Base-by-base conservation (phyloP, 2,329 filamentous ascomycete genomes). In the Fusarium anguioides region DNA sequence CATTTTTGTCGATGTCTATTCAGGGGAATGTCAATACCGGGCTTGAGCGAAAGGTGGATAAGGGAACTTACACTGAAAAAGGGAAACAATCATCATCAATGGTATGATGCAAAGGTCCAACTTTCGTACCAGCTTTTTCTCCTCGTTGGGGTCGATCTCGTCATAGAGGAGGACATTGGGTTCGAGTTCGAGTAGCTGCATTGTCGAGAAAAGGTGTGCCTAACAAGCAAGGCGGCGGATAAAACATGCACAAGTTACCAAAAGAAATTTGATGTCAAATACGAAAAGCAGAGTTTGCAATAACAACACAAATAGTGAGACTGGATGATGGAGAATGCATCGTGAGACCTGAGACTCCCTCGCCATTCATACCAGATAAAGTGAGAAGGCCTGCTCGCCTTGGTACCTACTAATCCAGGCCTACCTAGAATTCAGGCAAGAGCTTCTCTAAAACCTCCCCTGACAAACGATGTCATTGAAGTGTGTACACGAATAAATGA, bases 11-110 rank as follows among this genome's bases (percentile, higher is more conserved):
- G 35, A 70, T 37, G 21, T 70, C 68, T 70, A 15, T 6, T 48
- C 14, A 10, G n/a, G 20, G 21, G 3, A 11, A 26, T 41, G 14
- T 39, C 17, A 29, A 8, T 23, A 23, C n/a, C 17, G 24, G 24
- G 33, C 18, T 40, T 18, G 5, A 26, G 11, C 6, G 21, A 8
- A 33, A 17, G 15, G 7, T 8, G 15, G 18, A 4, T 3, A 20
- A n/a, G 15, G 27, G 15, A 45, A 18, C 58, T 42, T 18, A 59
- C 67, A 70, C 33, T 70, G 67, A 23, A 70, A 70, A 29, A 70
- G 52, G 40, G 64, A 70, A 2, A 68, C 68, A 1, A 56, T 35
- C 6, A 64, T 61, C 68, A 70, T 70, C 29, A 70, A 23, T 8
- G 68, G 64, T 50, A 70, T 58, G 14, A 70, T 60, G 14, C 56